Base-by-base conservation (phyloP, 306 rosid species). In the Cicer judaicum region DNA sequence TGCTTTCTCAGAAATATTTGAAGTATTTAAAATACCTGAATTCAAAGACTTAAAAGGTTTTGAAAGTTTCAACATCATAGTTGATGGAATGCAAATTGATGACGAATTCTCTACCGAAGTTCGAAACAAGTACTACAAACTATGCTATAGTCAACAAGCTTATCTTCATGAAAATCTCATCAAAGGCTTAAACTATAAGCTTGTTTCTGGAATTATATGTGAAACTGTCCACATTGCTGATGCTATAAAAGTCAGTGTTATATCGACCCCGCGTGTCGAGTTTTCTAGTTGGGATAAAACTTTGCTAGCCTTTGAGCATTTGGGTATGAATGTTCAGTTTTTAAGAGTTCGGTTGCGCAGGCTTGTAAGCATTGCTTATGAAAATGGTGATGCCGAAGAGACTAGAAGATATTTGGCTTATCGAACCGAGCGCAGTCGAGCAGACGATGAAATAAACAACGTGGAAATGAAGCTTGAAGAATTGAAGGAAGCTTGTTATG, bases 241-340 rank as follows among this genome's bases (percentile, higher is more conserved):
- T 53, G 89, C 89, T 50, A 83, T 91, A 43, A 89, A 68, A 84
- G 70, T 82, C 18, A 85, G 91, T 73, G 77, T 84, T 12, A 68
- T 82, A 7, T 73, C 85, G 2, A 87, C 96, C 11, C 57, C 87
- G 1, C 81, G 79, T 3, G 73, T 50, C 0, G 97, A 87, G 19
- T 93, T 85, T 49, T 4, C 81, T 19, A 78, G 84, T 8, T 91
- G 97, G 98, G 97, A 93, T 39, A 88, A 81, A 49, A 85, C 88
- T 6, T 78, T 93, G 70, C 78, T 66, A 13, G 92, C 91, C 29
- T 91, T 93, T 77, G 88, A 88, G 80, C 79, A 81, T 71, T 72
- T 89, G 18, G 96, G 96, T 54, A 88, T 89, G 98, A 88, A 88
- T 71, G 90, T 93, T 19, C 90, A 84, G 3, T 93, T 93, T 56